phyloP scores from a whole-genome alignment of 2,329 filamentous ascomycete genomes.

The Ophiostoma ulmi region DNA sequence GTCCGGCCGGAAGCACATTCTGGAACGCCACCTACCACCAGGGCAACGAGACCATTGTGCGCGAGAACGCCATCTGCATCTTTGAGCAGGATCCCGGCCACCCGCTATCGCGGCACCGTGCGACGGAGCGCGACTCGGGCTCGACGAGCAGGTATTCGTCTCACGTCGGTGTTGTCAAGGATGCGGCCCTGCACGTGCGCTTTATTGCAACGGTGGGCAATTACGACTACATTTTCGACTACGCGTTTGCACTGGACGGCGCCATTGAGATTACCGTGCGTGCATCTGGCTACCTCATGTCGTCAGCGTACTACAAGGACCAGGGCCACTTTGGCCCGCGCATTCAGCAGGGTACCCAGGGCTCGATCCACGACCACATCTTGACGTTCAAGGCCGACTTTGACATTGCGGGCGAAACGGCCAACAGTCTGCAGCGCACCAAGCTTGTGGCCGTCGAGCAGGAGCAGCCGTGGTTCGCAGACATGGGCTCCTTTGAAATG shows the following conservation, averaged over 20 bases:
- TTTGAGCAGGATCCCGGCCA: constrained; percentile 50
- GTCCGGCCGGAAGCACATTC: constrained; percentile 47
- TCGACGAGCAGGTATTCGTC: constrained; percentile 25
- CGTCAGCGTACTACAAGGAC: constrained; percentile 34
- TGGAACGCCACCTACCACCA: constrained; percentile 45
- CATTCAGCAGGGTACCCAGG: constrained; percentile 35
- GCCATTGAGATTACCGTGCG: constrained; percentile 47
- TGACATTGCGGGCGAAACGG: constrained; percentile 34
- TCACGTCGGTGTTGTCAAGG: constrained; percentile 44
- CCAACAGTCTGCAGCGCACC: constrained; percentile 37
- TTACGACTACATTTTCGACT: constrained; percentile 49
- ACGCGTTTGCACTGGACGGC: constrained; percentile 49
- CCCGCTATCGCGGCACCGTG: constrained; percentile 47
- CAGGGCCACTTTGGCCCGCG: constrained; percentile 36
- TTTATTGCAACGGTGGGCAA: constrained; percentile 49
- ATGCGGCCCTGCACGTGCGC: constrained; percentile 43
- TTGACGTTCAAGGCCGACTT: constrained; percentile 41
- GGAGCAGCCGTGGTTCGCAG: constrained; percentile 37
- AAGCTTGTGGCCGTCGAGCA: constrained; percentile 33
- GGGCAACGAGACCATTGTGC: constrained; percentile 40
- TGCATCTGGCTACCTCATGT: constrained; percentile 38
- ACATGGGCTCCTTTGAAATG: constrained; percentile 37
- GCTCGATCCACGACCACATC: constrained; percentile 39
- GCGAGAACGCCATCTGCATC: constrained; percentile 49
- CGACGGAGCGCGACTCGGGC: constrained; percentile 30